Evolutionary conservation across 1,139 yeast species (phyloP), one percentile per base, ranked within the genome.

Genomic region (Yamadazyma blattariae): DNA sequence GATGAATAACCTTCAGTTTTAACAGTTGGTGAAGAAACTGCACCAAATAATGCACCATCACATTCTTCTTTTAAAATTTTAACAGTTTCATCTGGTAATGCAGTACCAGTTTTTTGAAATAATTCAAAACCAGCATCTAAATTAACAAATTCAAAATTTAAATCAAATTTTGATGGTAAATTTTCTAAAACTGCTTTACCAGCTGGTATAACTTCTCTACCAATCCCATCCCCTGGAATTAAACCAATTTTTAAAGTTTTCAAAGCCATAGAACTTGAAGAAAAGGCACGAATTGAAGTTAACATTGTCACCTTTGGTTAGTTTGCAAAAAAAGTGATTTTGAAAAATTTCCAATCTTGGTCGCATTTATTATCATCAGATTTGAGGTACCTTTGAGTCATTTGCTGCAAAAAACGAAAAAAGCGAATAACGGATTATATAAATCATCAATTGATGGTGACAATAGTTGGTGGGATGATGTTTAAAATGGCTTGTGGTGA

Each of bases 161-260:
- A 75, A 34, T 85, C 94, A 54, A 73, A 85, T 47, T 76, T 73
- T 21, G 81, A 60, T 33, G 95, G 94, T 41, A 92, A 75, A 44
- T 81, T 82, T 63, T 90, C 92, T 50, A 92, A 74, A 21, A 92
- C 78, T 42, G 86, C 84, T 54, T 77, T 76, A 53, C 97, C 97
- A 32, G 97, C 85, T 43, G 98, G 98, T 44, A 92, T 89, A 34
- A 92, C 98, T 65, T 92, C 98, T 55, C 87, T 80, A 38, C 98
- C 98, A 53, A 92, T 92, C 45, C 98, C 98, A 60, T 92, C 98
- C 58, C 98, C 98, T 35, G 98, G 96, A 53, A 92, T 89, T 56
- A 92, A 75, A 23, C 77, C 77, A 41, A 70, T 70, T 48, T 67
- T 70, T 41, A 70, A 57, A 36, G 58, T 56, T 50, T 67, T 69